Evolutionary conservation across 169 alveolate genomes (phyloP).

Genomic region (Cystoisospora suis): DNA sequence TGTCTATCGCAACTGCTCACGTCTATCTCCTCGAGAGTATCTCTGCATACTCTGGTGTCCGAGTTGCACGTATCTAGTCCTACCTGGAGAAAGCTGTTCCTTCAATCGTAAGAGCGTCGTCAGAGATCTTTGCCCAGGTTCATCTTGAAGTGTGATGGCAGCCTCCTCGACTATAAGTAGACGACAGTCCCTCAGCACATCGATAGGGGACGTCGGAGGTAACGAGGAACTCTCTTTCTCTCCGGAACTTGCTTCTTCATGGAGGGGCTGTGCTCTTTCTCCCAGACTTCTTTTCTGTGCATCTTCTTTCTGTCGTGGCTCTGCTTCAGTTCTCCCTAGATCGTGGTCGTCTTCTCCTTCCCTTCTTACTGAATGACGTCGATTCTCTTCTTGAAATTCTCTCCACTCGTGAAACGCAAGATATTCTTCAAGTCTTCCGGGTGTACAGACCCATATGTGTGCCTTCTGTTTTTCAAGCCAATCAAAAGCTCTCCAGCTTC

Average conservation of each 20-base stretch:
- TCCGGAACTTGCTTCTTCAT: too few relatives aligned
- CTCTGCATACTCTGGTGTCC: too few relatives aligned
- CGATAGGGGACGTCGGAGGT: too few relatives aligned
- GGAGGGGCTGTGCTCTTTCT: too few relatives aligned
- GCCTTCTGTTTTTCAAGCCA: slow-evolving; percentile 24
- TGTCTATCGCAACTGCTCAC: background rate
- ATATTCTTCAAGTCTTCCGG: slow-evolving; percentile 53
- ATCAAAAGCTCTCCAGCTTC: slow-evolving; percentile 19
- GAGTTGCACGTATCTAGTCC: too few relatives aligned
- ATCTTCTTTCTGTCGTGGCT: background rate
- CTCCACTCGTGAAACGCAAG: slow-evolving; percentile 1
- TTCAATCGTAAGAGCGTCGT: background rate
- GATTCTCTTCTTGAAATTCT: background rate
- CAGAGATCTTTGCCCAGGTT: too few relatives aligned
- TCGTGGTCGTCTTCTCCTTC: background rate
- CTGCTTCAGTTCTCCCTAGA: background rate
- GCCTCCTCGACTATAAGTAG: slow-evolving; percentile 47
- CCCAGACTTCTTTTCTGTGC: background rate
- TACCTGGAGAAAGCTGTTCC: slow-evolving; percentile 5
- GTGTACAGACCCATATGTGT: slow-evolving; percentile 56
- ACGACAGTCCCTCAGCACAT: background rate
- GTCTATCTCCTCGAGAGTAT: too few relatives aligned
- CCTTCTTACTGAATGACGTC: background rate
- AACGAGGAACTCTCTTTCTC: too few relatives aligned
- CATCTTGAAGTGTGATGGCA: slow-evolving; percentile 24